Evolutionary conservation across 2,329 filamentous ascomycete species (phyloP).

Genomic region (Neopestalotiopsis sp.): DNA sequence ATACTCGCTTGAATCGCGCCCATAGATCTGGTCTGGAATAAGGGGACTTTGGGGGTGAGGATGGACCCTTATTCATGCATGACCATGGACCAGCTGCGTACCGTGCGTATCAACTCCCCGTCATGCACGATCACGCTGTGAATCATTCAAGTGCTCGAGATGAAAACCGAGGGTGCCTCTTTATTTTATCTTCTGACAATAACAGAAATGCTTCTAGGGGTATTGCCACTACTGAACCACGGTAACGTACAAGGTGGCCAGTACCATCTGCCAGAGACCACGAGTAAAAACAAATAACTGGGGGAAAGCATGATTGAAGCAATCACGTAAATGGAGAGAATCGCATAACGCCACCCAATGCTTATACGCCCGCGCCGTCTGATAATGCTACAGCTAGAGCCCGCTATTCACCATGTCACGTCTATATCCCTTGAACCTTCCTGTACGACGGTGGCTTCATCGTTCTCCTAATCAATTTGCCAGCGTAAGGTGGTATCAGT

Average conservation of each 20-base stretch:
- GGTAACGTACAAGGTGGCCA: not conserved
- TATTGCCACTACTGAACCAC: slow-evolving; percentile 7
- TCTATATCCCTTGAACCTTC: slow-evolving; percentile 79
- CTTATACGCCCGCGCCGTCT: not conserved
- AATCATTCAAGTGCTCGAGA: not conserved
- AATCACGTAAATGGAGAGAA: not conserved
- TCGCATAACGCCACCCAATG: slow-evolving; percentile 9
- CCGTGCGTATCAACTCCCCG: no score
- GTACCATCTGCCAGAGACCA: not conserved
- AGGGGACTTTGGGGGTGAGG: not conserved
- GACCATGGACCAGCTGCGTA: no score
- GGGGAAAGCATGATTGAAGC: not conserved
- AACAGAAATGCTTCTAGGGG: slow-evolving; percentile 4
- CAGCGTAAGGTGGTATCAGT: slow-evolving; percentile 84
- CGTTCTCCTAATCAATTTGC: slow-evolving; percentile 81
- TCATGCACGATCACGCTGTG: no score
- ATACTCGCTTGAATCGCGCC: slow-evolving; percentile 10
- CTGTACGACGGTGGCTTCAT: slow-evolving; percentile 93
- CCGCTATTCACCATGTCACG: not conserved
- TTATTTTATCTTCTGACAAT: not conserved
- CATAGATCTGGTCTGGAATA: not conserved
- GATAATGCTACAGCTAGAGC: not conserved
- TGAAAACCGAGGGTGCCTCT: not conserved
- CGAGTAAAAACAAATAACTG: not conserved
- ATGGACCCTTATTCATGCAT: not conserved